These are phyloP conservation scores for Polytrichum commune DNA, from an alignment of 225 moss, liverwort and hornwort species.

Conservation along the genomic window DNA sequence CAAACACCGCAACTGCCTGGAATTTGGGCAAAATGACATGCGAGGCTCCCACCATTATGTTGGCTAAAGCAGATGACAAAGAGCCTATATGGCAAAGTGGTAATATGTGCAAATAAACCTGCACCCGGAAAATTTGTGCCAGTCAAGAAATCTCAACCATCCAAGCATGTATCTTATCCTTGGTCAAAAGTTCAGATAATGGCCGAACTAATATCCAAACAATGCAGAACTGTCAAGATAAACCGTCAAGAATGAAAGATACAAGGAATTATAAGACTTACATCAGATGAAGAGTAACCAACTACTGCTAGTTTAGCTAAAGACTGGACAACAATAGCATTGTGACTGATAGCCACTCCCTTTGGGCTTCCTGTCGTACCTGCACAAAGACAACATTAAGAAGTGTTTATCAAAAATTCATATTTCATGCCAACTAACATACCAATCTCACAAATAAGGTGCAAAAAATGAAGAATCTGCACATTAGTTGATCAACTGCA, in stretches of 20 bases:
- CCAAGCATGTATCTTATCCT: not conserved
- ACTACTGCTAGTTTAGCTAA: slow-evolving; percentile 75
- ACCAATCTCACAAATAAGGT: no score
- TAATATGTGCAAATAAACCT: slow-evolving; percentile 87
- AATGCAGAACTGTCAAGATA: not conserved
- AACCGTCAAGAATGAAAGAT: not conserved
- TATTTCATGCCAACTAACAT: no score
- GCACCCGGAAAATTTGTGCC: slow-evolving; percentile 16
- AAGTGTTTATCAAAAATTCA: no score
- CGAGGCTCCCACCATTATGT: slow-evolving; percentile 79
- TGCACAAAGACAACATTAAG: slow-evolving; percentile 15
- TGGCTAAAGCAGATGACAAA: slow-evolving; percentile 86
- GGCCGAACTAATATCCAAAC: no score
- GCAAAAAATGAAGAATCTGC: no score
- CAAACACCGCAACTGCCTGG: slow-evolving; percentile 56
- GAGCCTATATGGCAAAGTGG: slow-evolving; percentile 90
- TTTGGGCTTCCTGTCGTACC: slow-evolving; percentile 99
- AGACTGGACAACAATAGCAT: slow-evolving; percentile 80
- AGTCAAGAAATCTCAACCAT: slow-evolving; percentile 5
- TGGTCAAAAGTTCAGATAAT: not conserved
- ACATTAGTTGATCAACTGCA: no score
- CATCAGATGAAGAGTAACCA: slow-evolving; percentile 78
- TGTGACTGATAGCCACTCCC: slow-evolving; percentile 81
- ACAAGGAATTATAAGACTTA: slow-evolving; percentile 35
- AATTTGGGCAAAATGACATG: slow-evolving; percentile 90